Percentiles rank a stretch among this genome's conserved stretches.
phyloP scores from a whole-genome alignment of 1,284 basidiomycete genomes.

The Malassezia sp. region DNA sequence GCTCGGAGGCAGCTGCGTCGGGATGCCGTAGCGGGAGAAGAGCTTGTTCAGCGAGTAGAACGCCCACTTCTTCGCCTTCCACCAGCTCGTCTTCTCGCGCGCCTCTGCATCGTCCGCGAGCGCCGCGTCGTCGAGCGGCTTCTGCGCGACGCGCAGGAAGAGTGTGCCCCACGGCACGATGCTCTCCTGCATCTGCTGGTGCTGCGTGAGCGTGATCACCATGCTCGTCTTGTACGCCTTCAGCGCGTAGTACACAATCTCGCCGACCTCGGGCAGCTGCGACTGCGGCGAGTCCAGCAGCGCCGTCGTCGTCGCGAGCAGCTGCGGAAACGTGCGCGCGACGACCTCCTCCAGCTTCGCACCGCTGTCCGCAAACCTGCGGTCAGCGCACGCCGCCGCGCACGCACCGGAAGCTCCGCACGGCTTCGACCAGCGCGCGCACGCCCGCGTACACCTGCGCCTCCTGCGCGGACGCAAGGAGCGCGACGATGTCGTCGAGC shows the following conservation, averaged over 20 bases:
- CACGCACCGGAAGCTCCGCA: constrained; percentile 36
- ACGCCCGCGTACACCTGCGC: constrained; percentile 35
- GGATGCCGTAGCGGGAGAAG: constrained; percentile 41
- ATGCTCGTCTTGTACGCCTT: constrained; percentile 45
- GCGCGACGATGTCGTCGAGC: constrained; percentile 30
- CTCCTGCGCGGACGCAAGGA: constrained; percentile 25
- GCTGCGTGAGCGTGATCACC: constrained; percentile 29
- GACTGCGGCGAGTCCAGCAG: constrained; percentile 31
- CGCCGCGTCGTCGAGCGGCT: constrained; percentile 26
- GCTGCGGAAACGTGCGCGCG: constrained; percentile 30
- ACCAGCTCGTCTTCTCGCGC: constrained; percentile 29
- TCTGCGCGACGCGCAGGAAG: constrained; percentile 36
- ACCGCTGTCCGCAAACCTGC: constrained; percentile 33
- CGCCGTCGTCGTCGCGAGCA: constrained; percentile 26
- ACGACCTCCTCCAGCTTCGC: constrained; percentile 35
- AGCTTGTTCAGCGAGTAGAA: constrained; percentile 45
- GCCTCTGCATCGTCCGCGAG: constrained; percentile 10
- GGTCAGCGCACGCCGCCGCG: no score
- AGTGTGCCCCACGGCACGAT: constrained; percentile 45
- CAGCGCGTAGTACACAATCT: constrained; percentile 38
- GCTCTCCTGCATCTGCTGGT: constrained; percentile 38
- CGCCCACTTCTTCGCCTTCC: constrained; percentile 47
- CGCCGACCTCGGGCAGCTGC: constrained; percentile 29
- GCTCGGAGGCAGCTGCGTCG: constrained; percentile 36
- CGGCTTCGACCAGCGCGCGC: constrained; percentile 37